Evolutionary conservation across 1,284 basidiomycete species (phyloP), one percentile per base, ranked within the genome.

Genomic region (Flammula alnicola): DNA sequence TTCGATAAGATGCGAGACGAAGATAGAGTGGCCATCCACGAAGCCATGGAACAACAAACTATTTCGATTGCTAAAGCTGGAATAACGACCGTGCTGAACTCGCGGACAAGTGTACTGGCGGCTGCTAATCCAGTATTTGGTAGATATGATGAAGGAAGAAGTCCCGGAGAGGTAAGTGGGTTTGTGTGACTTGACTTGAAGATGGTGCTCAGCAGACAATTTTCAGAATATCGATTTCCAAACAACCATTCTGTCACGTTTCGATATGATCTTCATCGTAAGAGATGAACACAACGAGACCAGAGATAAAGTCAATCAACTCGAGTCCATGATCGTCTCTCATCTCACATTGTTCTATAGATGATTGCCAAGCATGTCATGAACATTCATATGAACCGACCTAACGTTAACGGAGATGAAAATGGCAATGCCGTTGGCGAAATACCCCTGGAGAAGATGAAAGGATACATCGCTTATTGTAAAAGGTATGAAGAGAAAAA

Each of bases 1-100:
- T 99, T 99, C 63, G 97, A 99, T 77, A 99, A 99, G 79, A 99
- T 99, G 97, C 81, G 96, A 23, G 97, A 99, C 65, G 96, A 98
- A 70, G 97, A 99, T 66, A 86, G 97, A 52, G 97, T 99, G 2
- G 97, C 97, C 0, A 99, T 99, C 54, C 97, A 99, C 73, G 97
- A 99, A 73, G 97, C 96, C 12, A 99, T 99, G 96, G 96, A 99
- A 65, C 96, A 99, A 67, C 96, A 99, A 68, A 99, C 96, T 0
- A 99, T 99, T 60, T 99, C 97, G 2, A 98, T 99, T 59, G 96
- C 96, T 27, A 99, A 99, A 71, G 97, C 97, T 2, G 97, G 97
- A 58, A 99, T 99, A 58, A 99, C 97, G 0, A 99, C 97, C 0
- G 94, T 98, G 19, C 77, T 99, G 31, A 99, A 99, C 72, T 96